Conservation (phyloP, 345 rosid genomes). For the Reutealis trisperma region DNA sequence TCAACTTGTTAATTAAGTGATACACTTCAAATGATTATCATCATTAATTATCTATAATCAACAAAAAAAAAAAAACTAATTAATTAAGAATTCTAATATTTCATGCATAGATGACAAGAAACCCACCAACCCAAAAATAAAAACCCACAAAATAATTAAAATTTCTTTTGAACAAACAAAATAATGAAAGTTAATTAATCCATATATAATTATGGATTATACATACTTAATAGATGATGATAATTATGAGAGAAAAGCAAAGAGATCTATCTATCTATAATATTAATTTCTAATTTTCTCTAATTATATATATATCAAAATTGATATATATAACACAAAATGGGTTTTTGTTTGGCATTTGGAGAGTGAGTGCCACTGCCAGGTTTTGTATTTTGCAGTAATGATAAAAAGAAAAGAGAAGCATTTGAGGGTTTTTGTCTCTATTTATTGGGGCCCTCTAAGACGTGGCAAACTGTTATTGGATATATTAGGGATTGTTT, state of each 20-base stretch:
- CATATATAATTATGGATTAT: no score
- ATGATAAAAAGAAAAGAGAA: neutral
- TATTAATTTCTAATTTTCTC: no score
- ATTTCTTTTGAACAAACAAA: no score
- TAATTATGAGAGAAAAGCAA: no score
- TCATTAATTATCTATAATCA: neutral
- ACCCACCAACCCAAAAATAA: neutral
- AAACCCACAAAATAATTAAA: neutral
- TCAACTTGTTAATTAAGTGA: no score
- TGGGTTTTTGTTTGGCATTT: neutral
- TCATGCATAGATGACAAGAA: neutral
- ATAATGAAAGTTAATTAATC: no score
- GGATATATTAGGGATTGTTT: neutral
- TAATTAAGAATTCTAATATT: neutral
- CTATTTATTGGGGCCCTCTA: neutral
- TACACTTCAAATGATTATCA: neutral
- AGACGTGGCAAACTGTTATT: constrained; percentile 11
- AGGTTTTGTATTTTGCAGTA: no score
- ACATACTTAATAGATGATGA: no score
- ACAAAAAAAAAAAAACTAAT: neutral
- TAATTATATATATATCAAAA: no score
- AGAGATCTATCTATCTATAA: no score
- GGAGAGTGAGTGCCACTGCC: constrained; percentile 10
- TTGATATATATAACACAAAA: no score
- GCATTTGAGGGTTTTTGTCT: neutral